Conservation (phyloP, 768 basidiomycete species). For the Naematelia encephala region DNA sequence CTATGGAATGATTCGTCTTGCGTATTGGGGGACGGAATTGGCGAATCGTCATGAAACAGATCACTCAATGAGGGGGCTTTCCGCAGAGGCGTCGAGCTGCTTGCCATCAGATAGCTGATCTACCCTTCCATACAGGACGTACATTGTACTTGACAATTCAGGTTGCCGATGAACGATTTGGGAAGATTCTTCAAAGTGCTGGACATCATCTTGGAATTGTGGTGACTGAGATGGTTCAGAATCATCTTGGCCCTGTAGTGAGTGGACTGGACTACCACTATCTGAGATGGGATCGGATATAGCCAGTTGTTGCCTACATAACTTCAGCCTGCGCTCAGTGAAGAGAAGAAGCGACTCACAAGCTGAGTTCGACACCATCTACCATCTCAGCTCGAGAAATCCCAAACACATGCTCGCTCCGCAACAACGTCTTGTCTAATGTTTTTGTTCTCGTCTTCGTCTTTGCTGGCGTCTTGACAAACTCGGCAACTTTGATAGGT, state of each 20-base stretch:
- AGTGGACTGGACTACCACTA: no score
- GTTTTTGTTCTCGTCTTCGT: neutral
- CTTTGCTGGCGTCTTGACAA: neutral
- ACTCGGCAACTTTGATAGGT: neutral
- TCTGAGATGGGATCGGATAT: neutral
- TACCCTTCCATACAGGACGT: no score
- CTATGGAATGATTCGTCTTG: neutral
- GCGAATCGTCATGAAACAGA: neutral
- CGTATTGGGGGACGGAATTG: neutral
- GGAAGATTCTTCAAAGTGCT: neutral
- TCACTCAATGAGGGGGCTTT: neutral
- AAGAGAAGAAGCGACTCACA: neutral
- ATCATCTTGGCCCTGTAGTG: no score
- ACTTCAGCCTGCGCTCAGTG: neutral
- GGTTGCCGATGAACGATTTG: neutral
- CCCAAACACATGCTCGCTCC: neutral
- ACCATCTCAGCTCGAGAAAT: neutral
- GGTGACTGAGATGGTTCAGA: no score
- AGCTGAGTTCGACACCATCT: neutral
- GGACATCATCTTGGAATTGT: neutral
- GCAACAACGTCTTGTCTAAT: neutral
- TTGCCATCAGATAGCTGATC: no score
- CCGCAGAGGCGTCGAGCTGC: neutral
- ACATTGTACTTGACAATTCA: neutral
- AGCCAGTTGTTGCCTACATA: neutral